A percentile compares a stretch with the other conserved stretches of the same genome.
These are phyloP conservation scores for Fistulinella cinereoalba DNA, from an alignment of 1,284 basidiomycete species.

Conservation along the genomic window DNA sequence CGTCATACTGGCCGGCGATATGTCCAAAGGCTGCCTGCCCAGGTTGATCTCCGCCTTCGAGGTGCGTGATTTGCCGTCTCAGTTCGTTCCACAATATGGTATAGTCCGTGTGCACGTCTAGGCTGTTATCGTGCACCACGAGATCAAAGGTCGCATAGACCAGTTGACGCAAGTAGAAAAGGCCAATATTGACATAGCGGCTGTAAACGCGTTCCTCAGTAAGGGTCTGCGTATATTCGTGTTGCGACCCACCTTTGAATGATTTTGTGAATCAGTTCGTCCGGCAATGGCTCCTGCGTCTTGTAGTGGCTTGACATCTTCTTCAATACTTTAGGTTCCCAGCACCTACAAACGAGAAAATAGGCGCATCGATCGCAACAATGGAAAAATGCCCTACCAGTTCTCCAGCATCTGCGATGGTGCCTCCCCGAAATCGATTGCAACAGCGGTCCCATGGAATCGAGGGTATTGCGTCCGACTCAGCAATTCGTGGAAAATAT, in stretches of 20 bases:
- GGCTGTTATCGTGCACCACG: conserved; percentile 70
- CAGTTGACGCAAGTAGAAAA: conserved; percentile 74
- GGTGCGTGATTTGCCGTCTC: conserved; percentile 62
- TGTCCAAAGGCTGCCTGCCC: conserved; percentile 49
- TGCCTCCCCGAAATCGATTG: conserved; percentile 83
- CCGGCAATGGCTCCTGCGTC: conserved; percentile 67
- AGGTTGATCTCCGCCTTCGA: conserved; percentile 56
- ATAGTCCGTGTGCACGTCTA: conserved; percentile 48
- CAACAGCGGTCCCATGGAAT: conserved; percentile 80
- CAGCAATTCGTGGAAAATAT: conserved; percentile 81
- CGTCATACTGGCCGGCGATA: conserved; percentile 47
- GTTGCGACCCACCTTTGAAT: conserved; percentile 71
- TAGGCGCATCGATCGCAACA: too few species aligned
- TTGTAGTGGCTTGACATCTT: conserved; percentile 71
- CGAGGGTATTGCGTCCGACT: conserved; percentile 68
- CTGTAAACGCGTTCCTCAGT: conserved; percentile 37
- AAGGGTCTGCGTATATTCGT: conserved; percentile 1
- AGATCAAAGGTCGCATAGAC: conserved; percentile 81
- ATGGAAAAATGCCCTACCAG: too few species aligned
- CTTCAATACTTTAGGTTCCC: conserved; percentile 73
- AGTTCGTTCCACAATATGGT: conserved; percentile 73
- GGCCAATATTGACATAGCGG: conserved; percentile 76
- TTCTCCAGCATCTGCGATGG: conserved; percentile 91
- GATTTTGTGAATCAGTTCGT: conserved; percentile 72
- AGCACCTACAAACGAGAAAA: conserved; percentile 55